Evolutionary conservation across 2,329 filamentous ascomycete species (phyloP).

Genomic region (Hypoxylon sp.): DNA sequence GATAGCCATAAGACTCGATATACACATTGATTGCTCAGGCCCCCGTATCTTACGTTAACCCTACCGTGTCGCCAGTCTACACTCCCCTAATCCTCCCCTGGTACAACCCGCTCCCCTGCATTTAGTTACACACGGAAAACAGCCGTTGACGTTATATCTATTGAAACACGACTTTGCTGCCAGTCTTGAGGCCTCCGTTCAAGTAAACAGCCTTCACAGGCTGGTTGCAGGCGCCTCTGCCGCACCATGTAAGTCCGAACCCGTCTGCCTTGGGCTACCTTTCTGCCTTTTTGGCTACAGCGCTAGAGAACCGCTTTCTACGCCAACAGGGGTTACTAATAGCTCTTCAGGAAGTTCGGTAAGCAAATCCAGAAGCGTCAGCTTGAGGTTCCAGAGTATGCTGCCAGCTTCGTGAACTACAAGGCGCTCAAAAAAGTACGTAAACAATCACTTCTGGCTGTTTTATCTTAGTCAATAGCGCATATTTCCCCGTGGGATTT

Average conservation of each 20-base stretch:
- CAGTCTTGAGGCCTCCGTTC: constrained; percentile 29
- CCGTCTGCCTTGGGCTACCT: constrained; percentile 1
- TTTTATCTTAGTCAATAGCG: constrained; percentile 23
- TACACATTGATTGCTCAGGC: constrained; percentile 23
- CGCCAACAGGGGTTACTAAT: constrained; percentile 42
- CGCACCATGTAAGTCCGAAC: constrained; percentile 56
- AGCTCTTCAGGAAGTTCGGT: constrained; percentile 89
- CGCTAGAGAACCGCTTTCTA: constrained; percentile 12
- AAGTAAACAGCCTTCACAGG: constrained; percentile 48
- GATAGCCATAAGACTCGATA: constrained; percentile 39
- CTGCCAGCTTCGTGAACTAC: constrained; percentile 98
- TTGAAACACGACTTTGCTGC: constrained; percentile 29
- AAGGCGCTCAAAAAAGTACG: constrained; percentile 97
- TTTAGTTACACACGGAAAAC: constrained; percentile 41
- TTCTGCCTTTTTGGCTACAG: not conserved
- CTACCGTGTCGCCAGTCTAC: constrained; percentile 38
- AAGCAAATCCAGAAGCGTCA: constrained; percentile 99
- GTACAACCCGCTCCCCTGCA: constrained; percentile 39
- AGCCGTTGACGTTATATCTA: constrained; percentile 27
- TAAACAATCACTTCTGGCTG: constrained; percentile 32
- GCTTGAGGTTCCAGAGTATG: constrained; percentile 99
- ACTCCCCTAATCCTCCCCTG: constrained; percentile 21
- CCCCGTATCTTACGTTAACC: constrained; percentile 39
- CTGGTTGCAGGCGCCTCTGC: constrained; percentile 48
- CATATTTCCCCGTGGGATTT: constrained; percentile 24